Base-by-base conservation (phyloP, 2,329 filamentous ascomycete genomes). In the Akanthomyces lecanii region DNA sequence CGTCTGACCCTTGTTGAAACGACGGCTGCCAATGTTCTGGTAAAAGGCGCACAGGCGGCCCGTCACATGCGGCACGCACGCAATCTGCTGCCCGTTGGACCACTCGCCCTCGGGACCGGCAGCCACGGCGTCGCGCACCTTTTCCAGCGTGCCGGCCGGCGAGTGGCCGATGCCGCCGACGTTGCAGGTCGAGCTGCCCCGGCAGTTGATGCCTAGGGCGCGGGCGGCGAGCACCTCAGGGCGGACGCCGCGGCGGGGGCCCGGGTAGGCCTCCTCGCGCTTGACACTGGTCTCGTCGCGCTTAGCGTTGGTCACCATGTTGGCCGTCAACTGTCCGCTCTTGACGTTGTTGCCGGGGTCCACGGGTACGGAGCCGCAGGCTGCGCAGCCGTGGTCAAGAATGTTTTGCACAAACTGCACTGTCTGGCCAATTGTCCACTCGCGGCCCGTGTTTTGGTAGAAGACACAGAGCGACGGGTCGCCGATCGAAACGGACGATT, bases 271-370 rank as follows among this genome's bases (percentile, higher is more conserved):
- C 3, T 54, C 21, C 18, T 57, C 25, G 14, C n/a, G 18, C 48
- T 51, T 51, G 8, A 8, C 23, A 14, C 1, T 25, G 45, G 33
- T 53, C 44, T 56, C 36, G 25, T 42, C 58, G 25, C 63, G 64
- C 50, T 63, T 55, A n/a, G 57, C 55, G 36, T 60, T 64, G 33
- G 59, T 56, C 3, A 65, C 65, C 57, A 65, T 64, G 56, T 65
- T 66, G 55, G 62, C 65, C 8, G 64, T 66, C 28, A 66, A 52
- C 55, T 63, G 16, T 36, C 64, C 64, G 52, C 63, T 63, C 6
- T 65, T 53, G 47, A 64, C 65, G 14, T 65, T 63, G 58, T 66
- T 66, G 38, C 65, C 65, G 1, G 61, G 51, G n/a, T 64, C 62
- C 44, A 60, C 61, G 21, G 61, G 59, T 6, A 58, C 61, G 28